Conservation (phyloP, 2,329 filamentous ascomycete species). For the Talaromyces sp. region DNA sequence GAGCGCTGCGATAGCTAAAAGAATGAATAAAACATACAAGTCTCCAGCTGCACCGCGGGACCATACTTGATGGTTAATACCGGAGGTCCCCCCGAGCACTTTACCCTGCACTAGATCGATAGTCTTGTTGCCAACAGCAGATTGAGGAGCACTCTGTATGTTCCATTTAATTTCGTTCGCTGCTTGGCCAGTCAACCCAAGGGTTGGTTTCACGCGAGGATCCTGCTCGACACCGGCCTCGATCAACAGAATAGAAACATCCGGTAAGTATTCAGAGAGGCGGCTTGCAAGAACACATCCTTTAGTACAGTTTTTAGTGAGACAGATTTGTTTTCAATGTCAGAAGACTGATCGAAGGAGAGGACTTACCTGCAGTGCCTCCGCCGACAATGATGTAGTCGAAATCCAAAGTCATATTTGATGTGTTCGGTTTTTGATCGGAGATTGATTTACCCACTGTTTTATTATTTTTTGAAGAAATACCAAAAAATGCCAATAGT, state of each 20-base stretch:
- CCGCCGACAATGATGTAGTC: neutral
- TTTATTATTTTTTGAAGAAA: neutral
- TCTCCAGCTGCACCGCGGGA: neutral
- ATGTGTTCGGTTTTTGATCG: neutral
- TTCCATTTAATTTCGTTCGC: conserved; percentile 2
- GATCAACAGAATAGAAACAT: neutral
- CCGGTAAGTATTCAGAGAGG: neutral
- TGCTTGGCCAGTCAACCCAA: neutral
- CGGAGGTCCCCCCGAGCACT: neutral
- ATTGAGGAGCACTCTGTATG: neutral
- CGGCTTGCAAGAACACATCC: neutral
- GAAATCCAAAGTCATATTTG: neutral
- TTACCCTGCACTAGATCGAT: neutral
- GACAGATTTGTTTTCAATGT: neutral
- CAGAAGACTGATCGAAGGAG: neutral
- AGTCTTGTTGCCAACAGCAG: neutral
- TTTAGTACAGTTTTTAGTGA: neutral
- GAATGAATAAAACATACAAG: neutral
- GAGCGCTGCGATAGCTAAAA: neutral
- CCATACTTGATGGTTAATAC: neutral
- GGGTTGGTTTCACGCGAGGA: neutral
- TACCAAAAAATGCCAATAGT: neutral
- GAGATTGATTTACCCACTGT: neutral
- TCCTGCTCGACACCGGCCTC: neutral
- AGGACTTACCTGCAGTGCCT: neutral